Evolutionary conservation across 495 filamentous ascomycete species (phyloP).

Genomic region (Tetracladium marchalianum): DNA sequence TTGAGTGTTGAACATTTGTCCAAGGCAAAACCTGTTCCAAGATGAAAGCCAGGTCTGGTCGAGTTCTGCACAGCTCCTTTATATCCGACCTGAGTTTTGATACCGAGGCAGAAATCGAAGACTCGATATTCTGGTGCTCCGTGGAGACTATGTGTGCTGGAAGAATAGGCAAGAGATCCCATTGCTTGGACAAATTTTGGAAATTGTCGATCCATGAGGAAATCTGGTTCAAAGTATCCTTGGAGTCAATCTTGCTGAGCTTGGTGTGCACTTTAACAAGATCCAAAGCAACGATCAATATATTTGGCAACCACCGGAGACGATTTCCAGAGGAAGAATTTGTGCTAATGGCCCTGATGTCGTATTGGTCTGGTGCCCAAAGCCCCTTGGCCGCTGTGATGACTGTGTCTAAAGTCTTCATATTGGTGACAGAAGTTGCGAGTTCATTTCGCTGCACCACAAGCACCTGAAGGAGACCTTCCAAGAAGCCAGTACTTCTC

Average conservation of each 20-base stretch:
- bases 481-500: constrained; percentile 69
- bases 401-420: constrained; percentile 23
- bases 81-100: constrained; percentile 35
- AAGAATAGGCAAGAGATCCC: constrained; percentile 40
- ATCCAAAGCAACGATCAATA: constrained; percentile 30
- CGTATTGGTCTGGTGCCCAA: constrained; percentile 9
- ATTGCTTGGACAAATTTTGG: constrained; percentile 24
- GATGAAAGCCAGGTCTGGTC: constrained; percentile 53
- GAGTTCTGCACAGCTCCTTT: constrained; percentile 27
- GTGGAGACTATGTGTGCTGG: constrained; percentile 43
- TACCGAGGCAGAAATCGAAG: constrained; percentile 34
- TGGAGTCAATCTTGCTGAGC: constrained; percentile 41
- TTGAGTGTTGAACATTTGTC: constrained; percentile 16
- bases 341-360: neutral
- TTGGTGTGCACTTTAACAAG: constrained; percentile 50
- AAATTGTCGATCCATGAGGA: constrained; percentile 40
- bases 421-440: constrained; percentile 26
- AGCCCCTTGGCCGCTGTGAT: constrained; percentile 26
- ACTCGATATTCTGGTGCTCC: constrained; percentile 29
- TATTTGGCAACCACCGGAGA: constrained; percentile 40
- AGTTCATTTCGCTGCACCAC: constrained; percentile 56
- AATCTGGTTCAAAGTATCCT: constrained; percentile 30
- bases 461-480: constrained; percentile 62
- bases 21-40: constrained; percentile 48
- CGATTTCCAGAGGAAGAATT: constrained; percentile 8